Evolutionary conservation across 225 moss, liverwort and hornwort genomes (phyloP).

Genomic region (Ulota crispa): DNA sequence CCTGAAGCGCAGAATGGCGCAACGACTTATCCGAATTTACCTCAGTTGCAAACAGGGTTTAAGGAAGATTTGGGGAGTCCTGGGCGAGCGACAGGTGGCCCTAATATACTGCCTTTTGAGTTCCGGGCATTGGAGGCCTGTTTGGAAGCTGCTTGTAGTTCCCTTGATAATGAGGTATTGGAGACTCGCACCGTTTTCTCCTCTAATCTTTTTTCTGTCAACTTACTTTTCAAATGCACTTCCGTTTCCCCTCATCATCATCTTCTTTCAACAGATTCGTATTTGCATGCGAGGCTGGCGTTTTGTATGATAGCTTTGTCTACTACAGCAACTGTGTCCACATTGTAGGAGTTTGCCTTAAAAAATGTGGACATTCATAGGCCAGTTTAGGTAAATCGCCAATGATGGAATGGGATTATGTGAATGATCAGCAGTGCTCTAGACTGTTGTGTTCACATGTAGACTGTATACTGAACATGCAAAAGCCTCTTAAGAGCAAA

Average conservation of each 20-base stretch:
- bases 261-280: conserved; percentile 2
- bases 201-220: not conserved
- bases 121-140: conserved; percentile 98
- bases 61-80: conserved; percentile 68
- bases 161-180: conserved; percentile 83
- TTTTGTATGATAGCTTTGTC: conserved; percentile 12
- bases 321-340: conserved; percentile 12
- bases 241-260: not conserved
- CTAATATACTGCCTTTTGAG: conserved; percentile 93
- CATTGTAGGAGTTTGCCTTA: not conserved
- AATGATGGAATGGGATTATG: not conserved
- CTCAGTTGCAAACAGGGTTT: conserved; percentile 60
- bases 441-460: not conserved
- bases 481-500: not conserved
- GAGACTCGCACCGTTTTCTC: not conserved
- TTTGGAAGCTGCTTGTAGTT: conserved; percentile 95
- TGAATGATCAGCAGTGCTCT: not conserved
- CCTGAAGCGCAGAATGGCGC: conserved; percentile 30
- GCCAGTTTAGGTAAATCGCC: not conserved
- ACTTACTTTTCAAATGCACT: not conserved
- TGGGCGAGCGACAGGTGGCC: conserved; percentile 73
- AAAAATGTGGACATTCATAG: not conserved
- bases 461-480: not conserved
- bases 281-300: not conserved
- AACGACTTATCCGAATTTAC: conserved; percentile 26